A percentile compares a stretch with the other conserved stretches of the same genome.
These are phyloP conservation scores for Leucosporidium creatinivorum DNA, from an alignment of 768 basidiomycete genomes.

Conservation along the genomic window DNA sequence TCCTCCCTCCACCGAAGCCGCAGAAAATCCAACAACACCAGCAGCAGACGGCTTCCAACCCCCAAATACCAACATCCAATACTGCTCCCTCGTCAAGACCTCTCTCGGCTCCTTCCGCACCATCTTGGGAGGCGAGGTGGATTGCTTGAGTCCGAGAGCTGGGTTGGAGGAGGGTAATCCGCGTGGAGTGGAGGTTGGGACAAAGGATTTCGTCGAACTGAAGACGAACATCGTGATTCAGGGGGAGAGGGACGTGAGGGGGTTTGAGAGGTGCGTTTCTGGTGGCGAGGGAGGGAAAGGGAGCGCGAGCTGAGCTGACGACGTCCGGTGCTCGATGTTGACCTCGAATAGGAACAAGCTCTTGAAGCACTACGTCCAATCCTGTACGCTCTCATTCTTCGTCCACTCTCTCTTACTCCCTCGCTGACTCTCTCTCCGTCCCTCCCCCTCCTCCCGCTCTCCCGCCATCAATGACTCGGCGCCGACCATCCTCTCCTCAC, in stretches of 20 bases:
- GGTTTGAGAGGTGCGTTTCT: conserved; percentile 66
- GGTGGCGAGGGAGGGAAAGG: neutral
- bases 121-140: conserved; percentile 82
- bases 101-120: conserved; percentile 65
- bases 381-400: conserved; percentile 46
- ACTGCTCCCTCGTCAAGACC: conserved; percentile 83
- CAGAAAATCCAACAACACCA: neutral
- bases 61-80: conserved; percentile 80
- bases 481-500: too few relatives aligned
- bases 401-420: neutral
- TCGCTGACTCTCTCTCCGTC: neutral
- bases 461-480: neutral
- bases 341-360: conserved; percentile 55
- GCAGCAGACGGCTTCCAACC: conserved; percentile 52
- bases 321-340: neutral
- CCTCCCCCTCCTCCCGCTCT: neutral
- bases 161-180: neutral
- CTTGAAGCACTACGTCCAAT: conserved; percentile 88
- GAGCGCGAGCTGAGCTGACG: neutral
- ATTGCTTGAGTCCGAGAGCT: conserved; percentile 55
- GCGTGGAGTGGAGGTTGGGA: neutral
- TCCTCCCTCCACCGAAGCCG: too few relatives aligned
- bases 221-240: conserved; percentile 73
- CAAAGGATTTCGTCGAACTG: conserved; percentile 53
- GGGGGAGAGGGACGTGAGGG: conserved; percentile 55